A percentile compares a stretch with the other conserved stretches of the same genome.
These are phyloP conservation scores for Phyllostachys edulis DNA, from an alignment of 176 grass and related monocot species.

Conservation along the genomic window DNA sequence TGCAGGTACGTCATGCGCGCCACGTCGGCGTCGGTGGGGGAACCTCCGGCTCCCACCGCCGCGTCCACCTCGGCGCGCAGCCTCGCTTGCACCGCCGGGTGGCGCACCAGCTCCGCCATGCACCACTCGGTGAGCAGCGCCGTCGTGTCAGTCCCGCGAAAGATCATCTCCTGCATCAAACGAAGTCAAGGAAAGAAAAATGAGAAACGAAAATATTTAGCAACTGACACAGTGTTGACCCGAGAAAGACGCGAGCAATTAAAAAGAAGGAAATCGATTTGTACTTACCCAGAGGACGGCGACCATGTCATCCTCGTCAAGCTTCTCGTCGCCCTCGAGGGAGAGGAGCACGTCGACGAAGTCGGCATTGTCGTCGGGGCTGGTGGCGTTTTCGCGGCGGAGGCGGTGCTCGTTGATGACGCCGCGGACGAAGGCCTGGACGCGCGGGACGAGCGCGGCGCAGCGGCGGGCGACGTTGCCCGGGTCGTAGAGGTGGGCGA, in stretches of 20 bases:
- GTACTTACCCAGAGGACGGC: conserved; percentile 71
- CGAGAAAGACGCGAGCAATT: neutral
- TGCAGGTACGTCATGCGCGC: conserved; percentile 64
- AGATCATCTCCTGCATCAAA: conserved; percentile 78
- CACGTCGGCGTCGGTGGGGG: conserved; percentile 52
- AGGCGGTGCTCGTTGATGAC: conserved; percentile 61
- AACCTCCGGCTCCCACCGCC: neutral
- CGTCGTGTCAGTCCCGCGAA: conserved; percentile 81
- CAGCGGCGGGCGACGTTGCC: conserved; percentile 48
- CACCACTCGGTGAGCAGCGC: conserved; percentile 79
- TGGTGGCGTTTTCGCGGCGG: neutral
- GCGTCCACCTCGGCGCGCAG: conserved; percentile 53
- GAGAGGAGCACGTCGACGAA: conserved; percentile 79
- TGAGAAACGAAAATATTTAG: neutral
- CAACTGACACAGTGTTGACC: neutral
- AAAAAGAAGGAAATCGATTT: neutral
- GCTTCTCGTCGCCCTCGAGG: conserved; percentile 62
- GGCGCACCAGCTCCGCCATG: conserved; percentile 69
- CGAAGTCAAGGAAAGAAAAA: neutral
- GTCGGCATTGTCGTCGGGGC: conserved; percentile 34
- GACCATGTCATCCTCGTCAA: conserved; percentile 66
- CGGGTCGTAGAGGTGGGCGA: conserved; percentile 56
- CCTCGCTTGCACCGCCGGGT: conserved; percentile 52
- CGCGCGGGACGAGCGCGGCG: conserved; percentile 52
- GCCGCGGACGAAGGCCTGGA: conserved; percentile 48